phyloP scores from a whole-genome alignment of 495 filamentous ascomycete genomes.

The Apiosordaria backusii region DNA sequence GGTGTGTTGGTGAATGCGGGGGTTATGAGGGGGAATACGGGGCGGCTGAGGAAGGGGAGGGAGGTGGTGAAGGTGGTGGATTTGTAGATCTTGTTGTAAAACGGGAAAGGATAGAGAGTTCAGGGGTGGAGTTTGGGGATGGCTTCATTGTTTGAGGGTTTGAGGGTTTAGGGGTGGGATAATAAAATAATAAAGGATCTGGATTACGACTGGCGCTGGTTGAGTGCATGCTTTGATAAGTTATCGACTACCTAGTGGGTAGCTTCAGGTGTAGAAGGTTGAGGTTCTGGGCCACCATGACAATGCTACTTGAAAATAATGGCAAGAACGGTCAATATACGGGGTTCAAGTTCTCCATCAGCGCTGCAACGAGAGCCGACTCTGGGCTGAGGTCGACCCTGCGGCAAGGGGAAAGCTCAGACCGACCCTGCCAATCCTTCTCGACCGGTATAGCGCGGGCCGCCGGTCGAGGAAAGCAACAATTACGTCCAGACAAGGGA shows the following conservation, averaged over 20 bases:
- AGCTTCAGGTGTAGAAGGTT: too few species aligned
- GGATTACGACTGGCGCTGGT: background rate
- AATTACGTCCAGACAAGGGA: background rate
- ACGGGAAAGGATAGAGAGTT: background rate
- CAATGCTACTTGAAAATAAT: too few species aligned
- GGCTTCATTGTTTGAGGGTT: background rate
- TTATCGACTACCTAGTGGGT: background rate
- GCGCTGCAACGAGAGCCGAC: background rate
- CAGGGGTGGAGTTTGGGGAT: background rate
- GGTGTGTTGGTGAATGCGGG: background rate
- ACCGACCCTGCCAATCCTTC: background rate
- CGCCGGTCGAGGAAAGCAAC: background rate
- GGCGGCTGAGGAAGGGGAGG: background rate
- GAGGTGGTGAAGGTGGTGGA: background rate
- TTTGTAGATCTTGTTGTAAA: background rate
- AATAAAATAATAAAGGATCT: background rate
- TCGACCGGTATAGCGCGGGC: background rate
- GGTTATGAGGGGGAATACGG: background rate
- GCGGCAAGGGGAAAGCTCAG: background rate
- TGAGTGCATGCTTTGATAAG: background rate
- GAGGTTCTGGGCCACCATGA: too few species aligned
- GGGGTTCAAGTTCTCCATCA: too few species aligned
- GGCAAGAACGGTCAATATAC: too few species aligned
- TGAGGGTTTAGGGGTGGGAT: background rate
- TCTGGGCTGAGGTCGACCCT: background rate